Evolutionary conservation across 2,329 filamentous ascomycete genomes (phyloP), one percentile per base, ranked within the genome.

Genomic region (Cladophialophora carrionii): DNA sequence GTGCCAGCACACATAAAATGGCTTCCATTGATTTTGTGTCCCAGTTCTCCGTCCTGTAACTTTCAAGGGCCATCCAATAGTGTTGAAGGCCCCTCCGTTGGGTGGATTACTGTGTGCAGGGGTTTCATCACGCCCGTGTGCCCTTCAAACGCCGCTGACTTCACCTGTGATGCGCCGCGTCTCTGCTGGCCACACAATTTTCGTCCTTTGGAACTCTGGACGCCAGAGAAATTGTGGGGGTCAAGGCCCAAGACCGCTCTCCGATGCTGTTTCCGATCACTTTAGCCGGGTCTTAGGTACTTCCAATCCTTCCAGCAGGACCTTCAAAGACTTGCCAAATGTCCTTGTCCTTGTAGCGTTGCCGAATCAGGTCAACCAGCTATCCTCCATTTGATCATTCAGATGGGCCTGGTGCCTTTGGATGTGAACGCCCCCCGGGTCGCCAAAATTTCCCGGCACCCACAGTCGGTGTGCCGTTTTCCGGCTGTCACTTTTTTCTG

Each of bases 71-170:
- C 10, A 51, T 12, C 48, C 48, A 51, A 26, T 51, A 10, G 48
- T 17, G 22, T 12, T 51, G 24, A 29, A 17, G 51, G 26, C 26
- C 9, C 29, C 17, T n/a, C 52, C 52, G 20, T 12, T 31, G 10
- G 52, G 62, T 58, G 59, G 62, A 56, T 56, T 65, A n/a, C n/a
- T n/a, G n/a, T n/a, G n/a, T n/a, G 51, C 62, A 68, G 53, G 64
- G 56, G 46, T 54, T n/a, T 34, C 17, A 49, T 56, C 20, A 41
- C 51, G 24, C 4, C 29, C 3, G 17, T 9, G 26, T 22, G 29
- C 52, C 24, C 52, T 29, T 54, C 32, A 54, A 54, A 54, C 62
- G 62, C 62, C 62, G 43, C 62, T 64, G 62, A 64, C 59, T 48
- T 34, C 34, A 60, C 49, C 57, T 60, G 57, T 60, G 48, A 60